Conservation (phyloP, 139 green algal species). For the Dunaliella primolecta region DNA sequence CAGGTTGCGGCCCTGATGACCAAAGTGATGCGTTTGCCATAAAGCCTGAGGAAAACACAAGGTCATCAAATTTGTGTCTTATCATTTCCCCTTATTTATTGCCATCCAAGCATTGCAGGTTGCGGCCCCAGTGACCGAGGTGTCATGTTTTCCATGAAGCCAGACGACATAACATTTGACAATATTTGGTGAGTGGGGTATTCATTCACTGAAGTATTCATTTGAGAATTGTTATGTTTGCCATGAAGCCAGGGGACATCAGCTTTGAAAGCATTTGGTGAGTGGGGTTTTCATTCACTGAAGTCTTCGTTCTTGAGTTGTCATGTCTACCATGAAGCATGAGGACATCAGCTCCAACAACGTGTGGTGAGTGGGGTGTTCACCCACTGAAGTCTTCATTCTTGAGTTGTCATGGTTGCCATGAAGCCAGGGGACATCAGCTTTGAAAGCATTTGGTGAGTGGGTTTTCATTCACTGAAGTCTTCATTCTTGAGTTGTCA, state of each 20-base stretch:
- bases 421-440: not conserved
- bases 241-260: not conserved
- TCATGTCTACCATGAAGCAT: not conserved
- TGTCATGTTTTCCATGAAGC: not conserved
- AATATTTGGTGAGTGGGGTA: not conserved
- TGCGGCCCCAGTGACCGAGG: not conserved
- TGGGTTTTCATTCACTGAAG: too few species aligned
- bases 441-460: not conserved
- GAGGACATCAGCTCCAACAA: constrained; percentile 4
- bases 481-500: too few species aligned
- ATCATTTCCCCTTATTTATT: too few species aligned
- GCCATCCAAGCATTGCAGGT: too few species aligned
- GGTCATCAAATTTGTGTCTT: too few species aligned
- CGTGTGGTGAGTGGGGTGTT: not conserved
- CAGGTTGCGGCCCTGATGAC: not conserved
- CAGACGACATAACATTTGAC: not conserved
- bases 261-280: not conserved
- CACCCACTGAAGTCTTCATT: too few species aligned
- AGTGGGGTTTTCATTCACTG: too few species aligned
- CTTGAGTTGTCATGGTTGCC: not conserved
- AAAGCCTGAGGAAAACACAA: not conserved
- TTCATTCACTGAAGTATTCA: too few species aligned
- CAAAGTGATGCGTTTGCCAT: not conserved
- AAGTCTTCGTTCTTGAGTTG: too few species aligned
- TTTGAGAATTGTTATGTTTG: not conserved